phyloP scores from a whole-genome alignment of 768 basidiomycete species.

The Leccinellum albellum region DNA sequence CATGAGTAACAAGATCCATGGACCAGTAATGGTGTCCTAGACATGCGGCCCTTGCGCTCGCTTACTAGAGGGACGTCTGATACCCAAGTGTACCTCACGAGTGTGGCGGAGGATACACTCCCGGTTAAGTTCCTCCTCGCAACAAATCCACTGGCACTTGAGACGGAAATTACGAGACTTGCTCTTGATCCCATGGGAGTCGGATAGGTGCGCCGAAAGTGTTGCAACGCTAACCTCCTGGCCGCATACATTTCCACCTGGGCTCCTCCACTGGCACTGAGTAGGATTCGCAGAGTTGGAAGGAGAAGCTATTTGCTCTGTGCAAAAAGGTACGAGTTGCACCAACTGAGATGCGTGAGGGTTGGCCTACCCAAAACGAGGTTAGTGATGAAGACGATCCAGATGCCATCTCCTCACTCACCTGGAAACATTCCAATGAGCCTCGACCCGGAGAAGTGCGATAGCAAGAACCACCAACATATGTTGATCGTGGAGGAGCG shows the following conservation, averaged over 20 bases:
- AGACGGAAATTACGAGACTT: too few species aligned
- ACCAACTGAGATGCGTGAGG: not conserved
- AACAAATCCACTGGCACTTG: slow-evolving; percentile 15
- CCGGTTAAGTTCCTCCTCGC: slow-evolving; percentile 13
- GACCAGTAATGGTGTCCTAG: not conserved
- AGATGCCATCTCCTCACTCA: not conserved
- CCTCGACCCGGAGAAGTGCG: not conserved
- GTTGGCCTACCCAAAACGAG: not conserved
- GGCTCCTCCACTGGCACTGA: slow-evolving; percentile 7
- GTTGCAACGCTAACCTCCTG: not conserved
- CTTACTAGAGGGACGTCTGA: slow-evolving; percentile 8
- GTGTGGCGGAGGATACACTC: slow-evolving; percentile 20
- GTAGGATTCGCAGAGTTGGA: not conserved
- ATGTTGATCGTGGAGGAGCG: not conserved
- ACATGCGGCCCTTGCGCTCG: not conserved
- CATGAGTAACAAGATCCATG: too few species aligned
- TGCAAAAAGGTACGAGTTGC: too few species aligned
- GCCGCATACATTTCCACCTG: not conserved
- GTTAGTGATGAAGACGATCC: too few species aligned
- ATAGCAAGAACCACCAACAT: not conserved
- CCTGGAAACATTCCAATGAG: not conserved
- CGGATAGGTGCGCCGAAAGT: slow-evolving; percentile 12
- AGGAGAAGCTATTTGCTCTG: not conserved
- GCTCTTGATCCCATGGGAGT: slow-evolving; percentile 13
- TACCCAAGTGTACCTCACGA: slow-evolving; percentile 12